A percentile compares a stretch with the other conserved stretches of the same genome.
phyloP scores from a whole-genome alignment of 371 early-diverging fungal species.

The Mucor lusitanicus region DNA sequence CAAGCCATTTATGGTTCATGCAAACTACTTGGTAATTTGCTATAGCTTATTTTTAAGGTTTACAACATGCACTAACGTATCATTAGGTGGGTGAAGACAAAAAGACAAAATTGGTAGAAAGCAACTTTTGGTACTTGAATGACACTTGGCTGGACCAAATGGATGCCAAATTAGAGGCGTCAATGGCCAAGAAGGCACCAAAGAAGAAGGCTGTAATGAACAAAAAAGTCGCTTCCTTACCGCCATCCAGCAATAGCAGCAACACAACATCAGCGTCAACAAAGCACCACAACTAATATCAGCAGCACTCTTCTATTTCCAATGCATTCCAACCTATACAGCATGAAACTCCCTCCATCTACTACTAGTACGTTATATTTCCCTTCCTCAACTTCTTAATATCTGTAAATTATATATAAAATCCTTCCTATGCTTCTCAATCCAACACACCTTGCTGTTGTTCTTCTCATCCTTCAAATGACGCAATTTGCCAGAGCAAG shows the following conservation, averaged over 20 bases:
- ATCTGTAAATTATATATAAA: background rate
- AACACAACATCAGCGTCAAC: background rate
- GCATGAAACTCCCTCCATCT: background rate
- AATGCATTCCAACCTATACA: background rate
- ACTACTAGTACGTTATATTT: background rate
- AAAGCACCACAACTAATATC: background rate
- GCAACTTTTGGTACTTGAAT: constrained; percentile 41
- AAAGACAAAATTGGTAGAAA: constrained; percentile 32
- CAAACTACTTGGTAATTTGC: constrained; percentile 36
- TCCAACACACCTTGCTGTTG: background rate
- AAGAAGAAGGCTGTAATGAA: background rate
- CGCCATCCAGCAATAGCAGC: background rate
- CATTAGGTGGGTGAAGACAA: constrained; percentile 57
- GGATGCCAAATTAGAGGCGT: constrained; percentile 15
- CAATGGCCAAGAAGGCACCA: background rate
- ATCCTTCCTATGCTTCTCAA: background rate
- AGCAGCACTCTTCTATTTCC: background rate
- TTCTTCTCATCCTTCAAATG: background rate
- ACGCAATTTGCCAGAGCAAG: background rate
- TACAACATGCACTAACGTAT: background rate
- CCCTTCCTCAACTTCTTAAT: background rate
- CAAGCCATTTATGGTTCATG: constrained; percentile 47
- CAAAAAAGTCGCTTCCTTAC: background rate
- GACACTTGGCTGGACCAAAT: constrained; percentile 40
- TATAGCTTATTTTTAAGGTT: background rate